phyloP scores from a whole-genome alignment of 139 green algal species.

The Tetratostichococcus sp. region DNA sequence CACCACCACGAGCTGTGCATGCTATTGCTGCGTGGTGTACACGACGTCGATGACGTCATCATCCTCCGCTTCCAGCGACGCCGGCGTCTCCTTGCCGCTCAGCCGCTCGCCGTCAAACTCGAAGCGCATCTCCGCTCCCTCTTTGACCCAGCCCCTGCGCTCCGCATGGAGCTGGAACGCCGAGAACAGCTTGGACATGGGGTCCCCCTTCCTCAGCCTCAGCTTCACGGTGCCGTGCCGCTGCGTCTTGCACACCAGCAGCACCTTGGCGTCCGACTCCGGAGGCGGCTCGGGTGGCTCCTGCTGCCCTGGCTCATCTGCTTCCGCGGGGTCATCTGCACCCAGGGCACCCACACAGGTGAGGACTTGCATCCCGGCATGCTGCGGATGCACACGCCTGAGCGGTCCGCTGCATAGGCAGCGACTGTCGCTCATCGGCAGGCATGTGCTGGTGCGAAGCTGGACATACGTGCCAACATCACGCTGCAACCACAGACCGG shows the following conservation, averaged over 20 bases:
- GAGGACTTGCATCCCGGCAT: too few relatives aligned
- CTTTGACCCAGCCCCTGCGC: neutral
- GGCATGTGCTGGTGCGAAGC: too few relatives aligned
- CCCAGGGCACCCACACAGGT: too few relatives aligned
- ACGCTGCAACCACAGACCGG: too few relatives aligned
- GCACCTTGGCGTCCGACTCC: neutral
- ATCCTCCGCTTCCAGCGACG: neutral
- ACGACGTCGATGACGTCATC: neutral
- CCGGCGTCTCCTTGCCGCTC: neutral
- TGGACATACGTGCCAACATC: too few relatives aligned
- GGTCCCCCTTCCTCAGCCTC: neutral
- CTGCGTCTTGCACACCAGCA: neutral
- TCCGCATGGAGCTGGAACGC: neutral
- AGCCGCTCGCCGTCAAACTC: neutral
- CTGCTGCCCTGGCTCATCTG: neutral
- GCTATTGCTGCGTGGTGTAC: too few relatives aligned
- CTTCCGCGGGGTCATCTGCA: too few relatives aligned
- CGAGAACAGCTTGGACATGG: neutral
- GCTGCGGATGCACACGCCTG: too few relatives aligned
- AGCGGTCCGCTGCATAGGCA: too few relatives aligned
- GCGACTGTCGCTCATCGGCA: too few relatives aligned
- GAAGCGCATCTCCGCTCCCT: neutral
- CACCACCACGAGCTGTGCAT: too few relatives aligned
- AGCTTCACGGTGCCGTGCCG: neutral
- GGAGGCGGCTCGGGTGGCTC: neutral